Evolutionary conservation across 2,329 filamentous ascomycete genomes (phyloP).

Genomic region (Furcasterigmium furcatum): DNA sequence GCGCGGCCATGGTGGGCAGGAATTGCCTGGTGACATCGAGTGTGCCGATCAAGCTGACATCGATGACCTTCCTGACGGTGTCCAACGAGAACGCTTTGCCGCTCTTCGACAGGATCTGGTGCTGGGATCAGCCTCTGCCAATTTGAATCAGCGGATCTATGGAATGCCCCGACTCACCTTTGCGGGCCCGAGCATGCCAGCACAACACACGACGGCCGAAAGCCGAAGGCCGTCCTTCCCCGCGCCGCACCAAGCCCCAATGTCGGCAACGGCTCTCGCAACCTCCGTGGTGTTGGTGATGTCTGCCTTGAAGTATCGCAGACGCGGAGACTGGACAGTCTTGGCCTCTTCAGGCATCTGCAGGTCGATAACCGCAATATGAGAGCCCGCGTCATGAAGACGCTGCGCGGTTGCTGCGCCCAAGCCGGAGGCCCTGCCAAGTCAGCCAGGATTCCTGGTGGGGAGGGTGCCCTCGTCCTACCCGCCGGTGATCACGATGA

Average conservation of each 20-base stretch:
- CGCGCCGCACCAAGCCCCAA: constrained; percentile 14
- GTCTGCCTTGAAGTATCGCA: constrained; percentile 66
- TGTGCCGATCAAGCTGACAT: constrained; percentile 73
- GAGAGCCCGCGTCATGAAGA: constrained; percentile 47
- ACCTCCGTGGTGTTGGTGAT: constrained; percentile 65
- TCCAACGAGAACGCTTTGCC: constrained; percentile 59
- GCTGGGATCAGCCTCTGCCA: background rate
- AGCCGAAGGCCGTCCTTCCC: too few species aligned
- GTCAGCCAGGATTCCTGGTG: constrained; percentile 2
- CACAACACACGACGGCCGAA: constrained; percentile 68
- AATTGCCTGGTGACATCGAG: constrained; percentile 70
- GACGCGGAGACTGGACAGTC: constrained; percentile 47
- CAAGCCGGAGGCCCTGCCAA: constrained; percentile 56
- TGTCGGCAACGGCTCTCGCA: constrained; percentile 53
- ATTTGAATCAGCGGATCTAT: too few species aligned
- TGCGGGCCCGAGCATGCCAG: constrained; percentile 67
- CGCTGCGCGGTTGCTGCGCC: constrained; percentile 56
- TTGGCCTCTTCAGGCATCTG: constrained; percentile 51
- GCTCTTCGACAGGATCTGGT: constrained; percentile 62
- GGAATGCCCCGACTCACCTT: constrained; percentile 48
- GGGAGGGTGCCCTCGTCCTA: constrained; percentile 23
- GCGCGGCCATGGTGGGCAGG: constrained; percentile 60
- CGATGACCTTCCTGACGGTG: constrained; percentile 69
- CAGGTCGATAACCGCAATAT: constrained; percentile 56
- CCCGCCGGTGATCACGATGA: constrained; percentile 69